Conservation (phyloP, 805 yeast species). For the Barnettozyma siamensis region DNA sequence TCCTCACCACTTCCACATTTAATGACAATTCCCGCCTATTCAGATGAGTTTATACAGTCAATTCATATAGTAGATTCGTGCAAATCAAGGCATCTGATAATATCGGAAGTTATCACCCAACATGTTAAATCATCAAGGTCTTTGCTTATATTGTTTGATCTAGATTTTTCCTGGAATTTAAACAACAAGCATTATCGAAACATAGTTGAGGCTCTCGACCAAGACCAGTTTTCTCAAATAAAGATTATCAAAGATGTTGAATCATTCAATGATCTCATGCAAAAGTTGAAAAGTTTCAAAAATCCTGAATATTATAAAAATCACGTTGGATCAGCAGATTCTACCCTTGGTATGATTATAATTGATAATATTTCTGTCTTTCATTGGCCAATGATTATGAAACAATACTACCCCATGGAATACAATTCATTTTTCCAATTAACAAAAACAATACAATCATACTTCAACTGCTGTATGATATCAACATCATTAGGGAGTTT, state of each 20-base stretch:
- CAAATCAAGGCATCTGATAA: conserved; percentile 1
- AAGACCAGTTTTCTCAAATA: background rate
- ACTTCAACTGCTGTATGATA: conserved; percentile 1
- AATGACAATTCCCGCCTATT: background rate
- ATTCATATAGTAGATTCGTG: conserved; percentile 6
- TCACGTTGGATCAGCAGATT: background rate
- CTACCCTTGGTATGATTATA: conserved; percentile 2
- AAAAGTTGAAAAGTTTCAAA: background rate
- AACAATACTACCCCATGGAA: conserved; percentile 5
- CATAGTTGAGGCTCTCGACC: background rate
- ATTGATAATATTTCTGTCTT: conserved; percentile 7
- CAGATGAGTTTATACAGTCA: background rate
- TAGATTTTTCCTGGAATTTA: conserved; percentile 8
- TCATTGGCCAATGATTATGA: conserved; percentile 1
- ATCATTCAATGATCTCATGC: background rate
- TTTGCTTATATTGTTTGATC: conserved; percentile 8
- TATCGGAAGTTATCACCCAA: background rate
- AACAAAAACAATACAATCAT: background rate
- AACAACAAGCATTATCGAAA: background rate
- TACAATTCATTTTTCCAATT: conserved; percentile 1
- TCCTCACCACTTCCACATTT: background rate
- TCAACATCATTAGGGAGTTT: conserved; percentile 3
- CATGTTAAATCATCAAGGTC: background rate
- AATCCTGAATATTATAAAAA: background rate
- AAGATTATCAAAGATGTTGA: background rate